phyloP scores from a whole-genome alignment of 495 filamentous ascomycete species.

The Echria macrotheca region DNA sequence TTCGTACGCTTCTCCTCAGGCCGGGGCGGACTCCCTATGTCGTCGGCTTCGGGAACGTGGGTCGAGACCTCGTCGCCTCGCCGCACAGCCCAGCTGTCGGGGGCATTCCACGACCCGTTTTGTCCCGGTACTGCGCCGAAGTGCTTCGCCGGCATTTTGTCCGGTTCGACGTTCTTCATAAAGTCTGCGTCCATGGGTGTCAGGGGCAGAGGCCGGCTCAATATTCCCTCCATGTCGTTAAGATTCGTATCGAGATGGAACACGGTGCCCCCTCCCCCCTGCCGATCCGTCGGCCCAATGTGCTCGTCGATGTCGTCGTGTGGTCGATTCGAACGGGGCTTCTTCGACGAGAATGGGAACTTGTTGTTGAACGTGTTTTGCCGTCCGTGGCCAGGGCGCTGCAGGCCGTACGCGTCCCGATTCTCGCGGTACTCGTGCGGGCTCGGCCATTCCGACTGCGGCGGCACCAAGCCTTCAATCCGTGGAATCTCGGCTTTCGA shows the following conservation, averaged over 20 bases:
- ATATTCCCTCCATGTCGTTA: slow-evolving; percentile 75
- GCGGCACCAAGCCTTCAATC: slow-evolving; percentile 35
- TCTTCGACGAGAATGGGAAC: slow-evolving; percentile 47
- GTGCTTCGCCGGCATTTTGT: slow-evolving; percentile 23
- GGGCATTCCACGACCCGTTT: slow-evolving; percentile 69
- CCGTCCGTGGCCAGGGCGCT: slow-evolving; percentile 37
- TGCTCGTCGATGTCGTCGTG: slow-evolving; percentile 45
- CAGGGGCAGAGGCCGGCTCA: slow-evolving; percentile 57
- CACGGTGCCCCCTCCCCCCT: slow-evolving; percentile 36
- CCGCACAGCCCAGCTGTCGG: slow-evolving; percentile 89
- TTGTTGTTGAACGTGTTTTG: slow-evolving; percentile 58
- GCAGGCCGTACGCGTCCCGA: slow-evolving; percentile 13
- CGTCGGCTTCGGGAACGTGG: slow-evolving; percentile 50
- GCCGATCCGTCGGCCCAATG: slow-evolving; percentile 40
- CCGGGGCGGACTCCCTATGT: slow-evolving; percentile 54
- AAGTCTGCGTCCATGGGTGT: slow-evolving; percentile 57
- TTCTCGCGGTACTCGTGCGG: slow-evolving; percentile 32
- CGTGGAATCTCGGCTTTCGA: slow-evolving; percentile 46
- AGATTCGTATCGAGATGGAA: slow-evolving; percentile 82
- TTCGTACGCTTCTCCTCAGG: slow-evolving; percentile 60
- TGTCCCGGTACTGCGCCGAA: slow-evolving; percentile 11
- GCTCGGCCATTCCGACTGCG: slow-evolving; percentile 40
- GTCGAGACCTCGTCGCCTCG: slow-evolving; percentile 53
- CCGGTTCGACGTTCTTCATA: slow-evolving; percentile 41
- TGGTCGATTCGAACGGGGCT: slow-evolving; percentile 31